Conservation (phyloP, 2,329 filamentous ascomycete species). For the Cercospora sp. region DNA sequence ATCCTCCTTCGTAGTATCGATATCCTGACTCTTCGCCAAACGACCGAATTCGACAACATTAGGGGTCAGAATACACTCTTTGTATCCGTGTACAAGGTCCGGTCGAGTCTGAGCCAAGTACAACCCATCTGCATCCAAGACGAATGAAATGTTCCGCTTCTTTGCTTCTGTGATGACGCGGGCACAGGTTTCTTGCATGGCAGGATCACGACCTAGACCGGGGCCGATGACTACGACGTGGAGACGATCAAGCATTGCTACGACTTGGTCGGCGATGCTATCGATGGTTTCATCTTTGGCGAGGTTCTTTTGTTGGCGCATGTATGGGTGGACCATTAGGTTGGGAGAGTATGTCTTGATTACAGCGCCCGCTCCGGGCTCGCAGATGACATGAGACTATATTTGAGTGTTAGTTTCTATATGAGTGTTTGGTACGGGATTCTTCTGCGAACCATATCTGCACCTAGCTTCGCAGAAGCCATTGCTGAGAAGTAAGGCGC, state of each 20-base stretch:
- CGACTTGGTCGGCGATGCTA: slow-evolving; percentile 66
- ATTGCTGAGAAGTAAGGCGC: slow-evolving; percentile 98
- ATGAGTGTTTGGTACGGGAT: background rate
- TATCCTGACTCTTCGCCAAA: slow-evolving; percentile 71
- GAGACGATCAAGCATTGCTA: slow-evolving; percentile 78
- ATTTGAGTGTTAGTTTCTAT: background rate
- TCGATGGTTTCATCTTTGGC: slow-evolving; percentile 58
- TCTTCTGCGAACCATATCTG: slow-evolving; percentile 72
- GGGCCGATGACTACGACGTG: slow-evolving; percentile 93
- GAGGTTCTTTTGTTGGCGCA: slow-evolving; percentile 71
- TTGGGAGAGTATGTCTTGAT: slow-evolving; percentile 99
- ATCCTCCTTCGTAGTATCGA: slow-evolving; percentile 57
- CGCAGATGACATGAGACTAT: slow-evolving; percentile 92
- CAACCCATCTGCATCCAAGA: slow-evolving; percentile 89
- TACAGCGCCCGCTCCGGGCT: slow-evolving; percentile 75
- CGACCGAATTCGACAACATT: slow-evolving; percentile 92
- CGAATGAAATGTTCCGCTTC: slow-evolving; percentile 70
- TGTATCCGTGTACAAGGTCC: slow-evolving; percentile 75
- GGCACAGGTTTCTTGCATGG: slow-evolving; percentile 86
- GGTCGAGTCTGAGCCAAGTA: slow-evolving; percentile 74
- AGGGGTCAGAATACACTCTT: slow-evolving; percentile 83
- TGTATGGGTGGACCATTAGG: slow-evolving; percentile 95
- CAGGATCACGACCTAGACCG: slow-evolving; percentile 80
- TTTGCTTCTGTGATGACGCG: slow-evolving; percentile 77
- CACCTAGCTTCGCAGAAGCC: slow-evolving; percentile 87